Conservation (phyloP, 1,284 basidiomycete species). For the Ceratobasidium sp. region DNA sequence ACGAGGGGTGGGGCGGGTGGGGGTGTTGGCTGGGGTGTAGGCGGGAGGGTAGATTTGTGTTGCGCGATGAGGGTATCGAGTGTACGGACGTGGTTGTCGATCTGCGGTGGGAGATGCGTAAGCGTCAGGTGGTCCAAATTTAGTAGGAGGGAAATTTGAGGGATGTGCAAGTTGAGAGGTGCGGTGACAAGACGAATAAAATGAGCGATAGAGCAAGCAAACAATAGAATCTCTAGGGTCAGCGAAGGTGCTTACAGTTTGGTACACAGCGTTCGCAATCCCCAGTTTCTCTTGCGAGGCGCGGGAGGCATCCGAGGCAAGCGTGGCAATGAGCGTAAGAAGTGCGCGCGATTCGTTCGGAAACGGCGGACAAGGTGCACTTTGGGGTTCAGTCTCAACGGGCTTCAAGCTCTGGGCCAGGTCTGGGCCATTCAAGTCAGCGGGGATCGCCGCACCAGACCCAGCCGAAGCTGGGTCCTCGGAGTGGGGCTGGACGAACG, state of each 20-base stretch:
- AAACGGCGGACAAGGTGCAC: background rate
- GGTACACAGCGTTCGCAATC: conserved; percentile 45
- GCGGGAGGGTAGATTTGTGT: conserved; percentile 25
- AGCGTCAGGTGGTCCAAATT: background rate
- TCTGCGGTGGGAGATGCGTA: too few relatives aligned
- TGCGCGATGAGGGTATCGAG: conserved; percentile 45
- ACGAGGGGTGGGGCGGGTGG: background rate
- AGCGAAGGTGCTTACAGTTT: conserved; percentile 46
- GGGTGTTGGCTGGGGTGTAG: background rate
- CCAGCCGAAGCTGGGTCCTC: conserved; percentile 11
- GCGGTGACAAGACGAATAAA: background rate
- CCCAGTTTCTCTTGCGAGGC: conserved; percentile 47
- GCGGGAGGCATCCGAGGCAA: conserved; percentile 41
- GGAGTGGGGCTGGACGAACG: background rate
- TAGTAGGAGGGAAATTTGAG: too few relatives aligned
- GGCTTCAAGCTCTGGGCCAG: conserved; percentile 14
- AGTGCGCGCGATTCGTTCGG: conserved; percentile 36
- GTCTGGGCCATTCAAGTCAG: conserved; percentile 8
- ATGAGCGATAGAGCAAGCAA: too few relatives aligned
- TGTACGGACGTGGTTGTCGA: conserved; percentile 46
- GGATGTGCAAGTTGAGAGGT: background rate
- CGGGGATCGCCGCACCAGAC: background rate
- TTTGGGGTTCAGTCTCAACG: too few relatives aligned
- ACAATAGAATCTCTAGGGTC: background rate
- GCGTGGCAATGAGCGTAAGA: conserved; percentile 43